Conservation (phyloP, 306 rosid species). For the Luffa aegyptiaca region DNA sequence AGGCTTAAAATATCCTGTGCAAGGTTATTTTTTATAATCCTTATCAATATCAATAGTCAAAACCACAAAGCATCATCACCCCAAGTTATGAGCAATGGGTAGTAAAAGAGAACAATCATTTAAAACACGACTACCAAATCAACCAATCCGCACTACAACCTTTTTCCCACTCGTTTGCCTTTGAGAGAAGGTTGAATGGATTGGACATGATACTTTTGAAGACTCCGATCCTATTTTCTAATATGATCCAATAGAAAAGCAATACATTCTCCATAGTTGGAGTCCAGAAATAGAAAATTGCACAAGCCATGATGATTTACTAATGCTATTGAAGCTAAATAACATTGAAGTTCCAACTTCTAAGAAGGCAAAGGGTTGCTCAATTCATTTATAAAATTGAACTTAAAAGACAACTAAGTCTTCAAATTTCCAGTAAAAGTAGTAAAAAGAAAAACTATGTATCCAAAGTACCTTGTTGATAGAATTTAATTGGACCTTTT, state of each 20-base stretch:
- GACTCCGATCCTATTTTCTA: background rate
- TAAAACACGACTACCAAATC: background rate
- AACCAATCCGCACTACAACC: too few relatives aligned
- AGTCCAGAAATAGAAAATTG: background rate
- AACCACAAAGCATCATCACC: background rate
- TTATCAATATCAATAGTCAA: background rate
- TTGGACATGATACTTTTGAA: background rate
- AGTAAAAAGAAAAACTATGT: background rate
- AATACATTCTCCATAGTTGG: background rate
- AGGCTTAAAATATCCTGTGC: background rate
- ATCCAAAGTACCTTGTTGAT: conserved; percentile 25
- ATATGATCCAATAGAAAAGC: background rate
- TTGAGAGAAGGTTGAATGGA: background rate
- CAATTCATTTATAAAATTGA: background rate
- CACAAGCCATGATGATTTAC: background rate
- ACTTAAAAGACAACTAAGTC: background rate
- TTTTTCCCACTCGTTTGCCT: background rate
- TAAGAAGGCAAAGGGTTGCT: background rate
- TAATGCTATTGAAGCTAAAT: background rate
- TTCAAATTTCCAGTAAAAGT: background rate
- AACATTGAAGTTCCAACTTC: background rate
- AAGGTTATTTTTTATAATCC: background rate
- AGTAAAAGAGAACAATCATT: background rate
- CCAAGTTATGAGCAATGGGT: background rate
- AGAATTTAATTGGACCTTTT: conserved; percentile 18